Conservation (phyloP, 2,329 filamentous ascomycete species). For the Zopfia rhizophila region DNA sequence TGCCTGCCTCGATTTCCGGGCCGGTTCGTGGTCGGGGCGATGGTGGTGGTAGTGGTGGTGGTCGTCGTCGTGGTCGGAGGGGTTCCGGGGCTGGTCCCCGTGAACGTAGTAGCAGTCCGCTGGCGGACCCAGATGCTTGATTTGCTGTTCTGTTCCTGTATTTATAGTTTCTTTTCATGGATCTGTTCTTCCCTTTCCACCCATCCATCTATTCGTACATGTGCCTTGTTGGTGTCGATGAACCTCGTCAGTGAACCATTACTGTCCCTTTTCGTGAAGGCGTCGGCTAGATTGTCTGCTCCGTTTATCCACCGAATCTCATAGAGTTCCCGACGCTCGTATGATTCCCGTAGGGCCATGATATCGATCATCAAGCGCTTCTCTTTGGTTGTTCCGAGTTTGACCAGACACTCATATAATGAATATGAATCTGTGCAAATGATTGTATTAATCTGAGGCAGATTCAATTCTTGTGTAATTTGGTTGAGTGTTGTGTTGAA, state of each 20-base stretch:
- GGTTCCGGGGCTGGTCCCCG: too few relatives aligned
- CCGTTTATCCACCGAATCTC: constrained; percentile 10
- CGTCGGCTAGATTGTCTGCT: constrained; percentile 5
- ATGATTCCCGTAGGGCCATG: constrained; percentile 4
- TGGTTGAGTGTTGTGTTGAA: constrained; percentile 1
- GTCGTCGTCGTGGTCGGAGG: too few relatives aligned
- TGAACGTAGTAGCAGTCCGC: too few relatives aligned
- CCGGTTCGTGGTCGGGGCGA: too few relatives aligned
- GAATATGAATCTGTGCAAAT: constrained; percentile 6
- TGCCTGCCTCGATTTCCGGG: too few relatives aligned
- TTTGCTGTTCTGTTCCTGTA: too few relatives aligned
- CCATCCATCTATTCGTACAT: too few relatives aligned
- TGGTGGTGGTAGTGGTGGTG: too few relatives aligned
- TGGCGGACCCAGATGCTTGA: too few relatives aligned
- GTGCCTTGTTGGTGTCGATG: constrained; percentile 1
- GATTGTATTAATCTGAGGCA: not conserved
- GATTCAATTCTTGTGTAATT: not conserved
- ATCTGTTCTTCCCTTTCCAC: too few relatives aligned
- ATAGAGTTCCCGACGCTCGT: constrained; percentile 1
- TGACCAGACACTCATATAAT: constrained; percentile 4
- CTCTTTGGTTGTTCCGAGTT: constrained; percentile 7
- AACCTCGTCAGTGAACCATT: constrained; percentile 1
- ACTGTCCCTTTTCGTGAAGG: constrained; percentile 1
- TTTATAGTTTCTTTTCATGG: too few relatives aligned
- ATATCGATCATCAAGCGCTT: constrained; percentile 10